phyloP scores from a whole-genome alignment of 2,329 filamentous ascomycete species.

The Cordyceps tenuipes region DNA sequence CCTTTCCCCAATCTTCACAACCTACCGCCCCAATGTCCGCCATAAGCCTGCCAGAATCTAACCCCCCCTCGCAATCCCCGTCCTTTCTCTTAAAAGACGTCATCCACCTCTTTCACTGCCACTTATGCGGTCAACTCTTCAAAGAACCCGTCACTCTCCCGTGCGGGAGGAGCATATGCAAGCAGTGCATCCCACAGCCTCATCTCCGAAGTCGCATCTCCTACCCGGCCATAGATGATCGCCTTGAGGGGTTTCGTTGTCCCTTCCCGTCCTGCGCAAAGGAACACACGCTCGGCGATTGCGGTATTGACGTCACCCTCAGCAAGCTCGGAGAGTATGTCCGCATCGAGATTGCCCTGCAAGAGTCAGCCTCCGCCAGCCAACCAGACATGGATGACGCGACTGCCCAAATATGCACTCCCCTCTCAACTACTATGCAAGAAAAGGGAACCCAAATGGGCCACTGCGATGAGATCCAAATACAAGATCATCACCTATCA shows the following conservation, averaged over 20 bases:
- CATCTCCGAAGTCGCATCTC: constrained; percentile 62
- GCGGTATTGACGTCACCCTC: constrained; percentile 66
- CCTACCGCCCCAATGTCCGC: neutral
- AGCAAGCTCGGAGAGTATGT: constrained; percentile 60
- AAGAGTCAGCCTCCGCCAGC: neutral
- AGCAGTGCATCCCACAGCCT: constrained; percentile 60
- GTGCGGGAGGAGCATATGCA: constrained; percentile 74
- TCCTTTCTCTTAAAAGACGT: neutral
- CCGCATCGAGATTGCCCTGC: constrained; percentile 37
- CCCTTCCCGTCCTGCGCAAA: constrained; percentile 57
- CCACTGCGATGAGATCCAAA: neutral
- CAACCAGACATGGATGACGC: neutral
- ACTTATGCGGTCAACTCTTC: constrained; percentile 61
- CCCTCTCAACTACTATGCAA: neutral
- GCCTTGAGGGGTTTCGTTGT: constrained; percentile 65
- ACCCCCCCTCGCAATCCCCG: neutral
- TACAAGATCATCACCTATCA: neutral
- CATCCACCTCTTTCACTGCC: constrained; percentile 69
- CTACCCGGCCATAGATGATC: constrained; percentile 61
- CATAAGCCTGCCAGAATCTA: neutral
- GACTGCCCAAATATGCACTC: neutral
- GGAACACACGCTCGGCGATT: constrained; percentile 72
- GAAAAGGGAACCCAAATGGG: neutral
- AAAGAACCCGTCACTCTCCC: constrained; percentile 65
- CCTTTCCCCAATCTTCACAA: neutral